These are phyloP conservation scores for Talinum fruticosum DNA, from an alignment of 148 eudicot genomes.

Conservation along the genomic window DNA sequence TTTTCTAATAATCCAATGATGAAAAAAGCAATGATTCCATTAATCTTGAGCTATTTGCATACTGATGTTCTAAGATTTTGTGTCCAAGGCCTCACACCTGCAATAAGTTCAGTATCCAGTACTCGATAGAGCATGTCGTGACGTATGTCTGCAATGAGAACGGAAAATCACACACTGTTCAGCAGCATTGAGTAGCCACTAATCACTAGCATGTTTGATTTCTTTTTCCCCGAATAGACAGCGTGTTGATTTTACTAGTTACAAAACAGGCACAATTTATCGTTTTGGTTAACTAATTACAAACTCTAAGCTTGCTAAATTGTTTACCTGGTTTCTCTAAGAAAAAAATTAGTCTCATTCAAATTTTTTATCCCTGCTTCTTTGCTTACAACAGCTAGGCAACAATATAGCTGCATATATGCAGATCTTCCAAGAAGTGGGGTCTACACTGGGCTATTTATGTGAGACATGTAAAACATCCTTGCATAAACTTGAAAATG, in stretches of 20 bases:
- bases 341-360: not conserved
- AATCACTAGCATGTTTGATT: no score
- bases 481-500: not conserved
- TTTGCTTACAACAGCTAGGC: not conserved
- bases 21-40: not conserved
- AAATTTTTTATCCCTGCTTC: not conserved
- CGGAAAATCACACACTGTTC: not conserved
- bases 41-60: not conserved
- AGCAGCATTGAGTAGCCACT: not conserved
- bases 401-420: not conserved
- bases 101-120: slow-evolving; percentile 16
- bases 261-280: not conserved
- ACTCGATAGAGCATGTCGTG: slow-evolving; percentile 10
- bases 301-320: not conserved
- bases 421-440: not conserved
- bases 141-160: not conserved
- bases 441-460: not conserved
- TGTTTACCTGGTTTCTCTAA: not conserved
- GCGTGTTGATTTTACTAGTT: not conserved
- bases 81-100: slow-evolving; percentile 1
- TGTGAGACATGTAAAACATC: not conserved
- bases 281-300: no score
- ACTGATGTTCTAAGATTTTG: not conserved
- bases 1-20: not conserved
- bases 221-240: no score